phyloP scores from a whole-genome alignment of 2,329 filamentous ascomycete species.

The Fonsecaea pugnacius region DNA sequence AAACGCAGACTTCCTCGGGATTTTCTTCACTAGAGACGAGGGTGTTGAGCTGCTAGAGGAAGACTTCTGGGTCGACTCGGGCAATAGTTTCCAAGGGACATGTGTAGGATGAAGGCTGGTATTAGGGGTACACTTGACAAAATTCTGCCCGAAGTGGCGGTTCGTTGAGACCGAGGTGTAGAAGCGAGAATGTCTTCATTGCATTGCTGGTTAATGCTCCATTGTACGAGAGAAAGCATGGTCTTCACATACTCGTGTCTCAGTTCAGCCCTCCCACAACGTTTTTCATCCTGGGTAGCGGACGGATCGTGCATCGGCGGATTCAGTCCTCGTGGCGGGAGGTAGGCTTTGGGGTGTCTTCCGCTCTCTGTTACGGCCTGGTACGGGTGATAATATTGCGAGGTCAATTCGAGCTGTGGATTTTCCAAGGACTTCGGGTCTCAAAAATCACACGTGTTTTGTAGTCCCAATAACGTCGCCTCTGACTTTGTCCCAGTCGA shows the following conservation, averaged over 20 bases:
- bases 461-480: constrained; percentile 38
- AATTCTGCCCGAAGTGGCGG: background rate
- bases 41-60: background rate
- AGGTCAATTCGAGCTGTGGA: background rate
- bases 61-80: background rate
- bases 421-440: background rate
- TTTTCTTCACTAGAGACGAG: background rate
- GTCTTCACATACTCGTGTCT: constrained; percentile 18
- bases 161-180: background rate
- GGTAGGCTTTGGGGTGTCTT: background rate
- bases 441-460: constrained; percentile 35
- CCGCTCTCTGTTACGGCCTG: background rate
- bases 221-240: background rate
- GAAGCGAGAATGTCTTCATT: background rate
- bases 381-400: background rate
- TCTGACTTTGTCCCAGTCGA: constrained; percentile 85
- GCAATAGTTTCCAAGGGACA: background rate
- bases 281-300: background rate
- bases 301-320: background rate
- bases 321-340: background rate
- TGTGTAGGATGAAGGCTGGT: background rate
- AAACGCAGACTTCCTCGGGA: background rate
- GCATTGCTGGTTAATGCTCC: constrained; percentile 6
- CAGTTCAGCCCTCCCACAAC: background rate
- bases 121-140: background rate